A percentile compares a stretch with the other conserved stretches of the same genome.
Evolutionary conservation across 1,284 basidiomycete genomes (phyloP).

Genomic region (Cryptococcus sp.): DNA sequence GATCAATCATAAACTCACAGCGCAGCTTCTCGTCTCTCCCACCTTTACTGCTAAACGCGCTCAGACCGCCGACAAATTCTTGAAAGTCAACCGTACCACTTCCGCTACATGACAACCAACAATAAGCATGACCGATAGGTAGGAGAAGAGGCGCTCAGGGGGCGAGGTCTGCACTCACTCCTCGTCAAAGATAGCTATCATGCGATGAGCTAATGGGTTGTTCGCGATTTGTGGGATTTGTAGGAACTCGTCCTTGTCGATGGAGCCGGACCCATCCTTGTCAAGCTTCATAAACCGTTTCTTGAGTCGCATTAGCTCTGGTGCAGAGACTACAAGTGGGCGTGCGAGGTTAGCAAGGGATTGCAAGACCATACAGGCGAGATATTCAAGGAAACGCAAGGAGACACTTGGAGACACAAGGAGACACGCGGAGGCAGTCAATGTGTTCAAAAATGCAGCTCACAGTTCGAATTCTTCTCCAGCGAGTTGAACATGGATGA

Average conservation of each 20-base stretch:
- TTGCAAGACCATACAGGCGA: background rate
- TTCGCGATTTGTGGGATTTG: constrained; percentile 99
- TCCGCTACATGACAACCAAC: constrained; percentile 61
- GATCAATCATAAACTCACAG: constrained; percentile 63
- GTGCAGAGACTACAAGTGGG: constrained; percentile 71
- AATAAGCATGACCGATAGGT: background rate
- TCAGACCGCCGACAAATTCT: constrained; percentile 96
- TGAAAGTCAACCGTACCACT: constrained; percentile 99
- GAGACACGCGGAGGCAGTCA: background rate
- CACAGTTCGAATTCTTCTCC: constrained; percentile 54
- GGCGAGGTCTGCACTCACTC: constrained; percentile 65
- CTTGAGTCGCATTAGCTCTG: constrained; percentile 90
- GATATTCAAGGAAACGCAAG: background rate
- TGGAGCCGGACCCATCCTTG: constrained; percentile 94
- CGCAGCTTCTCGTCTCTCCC: constrained; percentile 94
- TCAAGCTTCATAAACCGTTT: constrained; percentile 99
- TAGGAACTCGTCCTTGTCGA: constrained; percentile 97
- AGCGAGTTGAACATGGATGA: constrained; percentile 52
- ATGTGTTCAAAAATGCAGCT: constrained; percentile 8
- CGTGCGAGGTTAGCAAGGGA: background rate
- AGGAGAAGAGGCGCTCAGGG: background rate
- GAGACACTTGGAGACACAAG: background rate
- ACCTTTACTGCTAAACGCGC: constrained; percentile 94
- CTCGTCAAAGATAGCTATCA: constrained; percentile 99
- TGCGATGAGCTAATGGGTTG: constrained; percentile 91